Evolutionary conservation across 31 red algal species (phyloP).

Genomic region (Endocladia muricata): DNA sequence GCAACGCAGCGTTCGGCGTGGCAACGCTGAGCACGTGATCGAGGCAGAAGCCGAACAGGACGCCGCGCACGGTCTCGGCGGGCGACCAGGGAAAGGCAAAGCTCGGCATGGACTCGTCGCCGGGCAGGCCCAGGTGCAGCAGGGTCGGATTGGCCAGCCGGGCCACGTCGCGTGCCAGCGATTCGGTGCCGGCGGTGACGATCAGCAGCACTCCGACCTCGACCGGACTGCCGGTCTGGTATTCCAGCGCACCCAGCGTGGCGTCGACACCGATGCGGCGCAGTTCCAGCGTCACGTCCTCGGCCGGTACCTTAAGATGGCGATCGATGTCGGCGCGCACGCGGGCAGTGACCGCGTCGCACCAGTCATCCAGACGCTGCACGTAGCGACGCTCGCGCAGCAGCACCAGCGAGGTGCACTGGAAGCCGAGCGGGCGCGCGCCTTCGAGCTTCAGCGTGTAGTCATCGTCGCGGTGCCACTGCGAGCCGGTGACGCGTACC

Average conservation of each 20-base stretch:
- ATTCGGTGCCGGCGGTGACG: background rate
- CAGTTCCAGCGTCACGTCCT: background rate
- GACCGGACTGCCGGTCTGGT: background rate
- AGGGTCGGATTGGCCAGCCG: background rate
- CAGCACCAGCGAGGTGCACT: background rate
- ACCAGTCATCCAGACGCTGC: background rate
- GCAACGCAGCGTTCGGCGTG: too few relatives aligned
- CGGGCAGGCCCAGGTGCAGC: too few relatives aligned
- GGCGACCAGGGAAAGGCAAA: too few relatives aligned
- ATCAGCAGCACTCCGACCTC: background rate
- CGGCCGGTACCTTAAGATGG: background rate
- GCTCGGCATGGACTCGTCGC: too few relatives aligned
- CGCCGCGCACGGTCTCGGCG: too few relatives aligned
- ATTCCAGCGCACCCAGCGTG: background rate
- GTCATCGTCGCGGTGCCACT: background rate
- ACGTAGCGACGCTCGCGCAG: background rate
- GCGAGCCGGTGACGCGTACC: background rate
- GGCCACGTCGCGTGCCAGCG: background rate
- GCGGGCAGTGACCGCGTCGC: background rate
- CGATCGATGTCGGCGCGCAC: background rate
- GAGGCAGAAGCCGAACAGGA: too few relatives aligned
- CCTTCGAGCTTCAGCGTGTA: conserved; percentile 14
- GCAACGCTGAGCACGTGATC: too few relatives aligned
- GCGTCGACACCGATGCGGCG: background rate
- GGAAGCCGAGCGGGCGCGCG: background rate